Percentiles rank a stretch among this genome's conserved stretches.
Conservation (phyloP, 2,329 filamentous ascomycete genomes). For the Hymenoscyphus scutula region DNA sequence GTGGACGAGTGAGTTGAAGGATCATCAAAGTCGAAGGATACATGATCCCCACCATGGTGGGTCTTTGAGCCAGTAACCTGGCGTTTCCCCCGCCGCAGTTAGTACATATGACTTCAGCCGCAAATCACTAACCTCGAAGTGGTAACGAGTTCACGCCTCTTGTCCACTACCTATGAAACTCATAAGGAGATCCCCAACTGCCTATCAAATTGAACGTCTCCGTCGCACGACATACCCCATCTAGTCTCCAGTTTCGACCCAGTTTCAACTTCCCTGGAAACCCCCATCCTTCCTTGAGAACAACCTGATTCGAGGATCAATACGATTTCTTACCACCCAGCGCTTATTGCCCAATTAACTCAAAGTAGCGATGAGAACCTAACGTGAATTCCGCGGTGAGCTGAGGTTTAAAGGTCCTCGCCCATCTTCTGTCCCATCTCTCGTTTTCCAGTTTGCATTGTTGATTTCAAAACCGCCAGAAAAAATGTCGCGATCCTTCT, state of each 20-base stretch:
- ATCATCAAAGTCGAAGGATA: neutral
- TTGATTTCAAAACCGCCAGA: neutral
- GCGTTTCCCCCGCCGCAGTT: neutral
- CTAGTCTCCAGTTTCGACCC: neutral
- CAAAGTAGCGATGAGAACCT: neutral
- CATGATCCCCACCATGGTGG: neutral
- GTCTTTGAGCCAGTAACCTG: neutral
- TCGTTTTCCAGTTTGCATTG: slow-evolving; percentile 1
- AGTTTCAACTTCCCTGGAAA: neutral
- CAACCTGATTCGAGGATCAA: neutral
- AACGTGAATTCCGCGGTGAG: neutral
- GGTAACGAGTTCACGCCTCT: neutral
- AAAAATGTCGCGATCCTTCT: neutral
- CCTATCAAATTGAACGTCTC: neutral
- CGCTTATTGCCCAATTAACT: neutral
- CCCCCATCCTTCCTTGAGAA: neutral
- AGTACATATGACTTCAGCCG: neutral
- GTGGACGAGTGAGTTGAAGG: no score
- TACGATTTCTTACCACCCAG: neutral
- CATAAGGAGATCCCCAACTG: neutral
- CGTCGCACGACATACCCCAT: neutral
- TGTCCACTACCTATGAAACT: neutral
- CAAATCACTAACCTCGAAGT: neutral
- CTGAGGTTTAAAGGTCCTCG: neutral
- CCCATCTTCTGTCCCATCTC: neutral